A percentile compares a stretch with the other conserved stretches of the same genome.
These are phyloP conservation scores for Spergularia marina DNA, from an alignment of 148 eudicot genomes.

Conservation along the genomic window DNA sequence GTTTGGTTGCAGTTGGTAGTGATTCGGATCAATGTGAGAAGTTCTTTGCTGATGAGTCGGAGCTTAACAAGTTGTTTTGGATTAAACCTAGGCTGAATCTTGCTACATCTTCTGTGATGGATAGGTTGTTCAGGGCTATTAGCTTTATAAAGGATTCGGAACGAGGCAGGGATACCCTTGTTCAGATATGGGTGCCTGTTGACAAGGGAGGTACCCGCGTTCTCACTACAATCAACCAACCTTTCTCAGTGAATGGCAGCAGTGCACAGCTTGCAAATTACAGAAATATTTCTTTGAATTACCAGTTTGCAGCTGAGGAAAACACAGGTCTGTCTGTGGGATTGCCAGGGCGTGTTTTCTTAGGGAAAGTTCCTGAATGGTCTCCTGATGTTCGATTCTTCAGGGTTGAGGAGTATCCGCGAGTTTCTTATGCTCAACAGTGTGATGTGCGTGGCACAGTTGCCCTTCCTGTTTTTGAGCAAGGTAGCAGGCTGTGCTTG, in stretches of 20 bases:
- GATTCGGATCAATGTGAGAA: slow-evolving; percentile 26
- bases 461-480: slow-evolving; percentile 86
- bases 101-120: slow-evolving; percentile 50
- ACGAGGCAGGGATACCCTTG: slow-evolving; percentile 49
- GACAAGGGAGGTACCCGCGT: slow-evolving; percentile 49
- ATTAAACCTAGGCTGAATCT: slow-evolving; percentile 49
- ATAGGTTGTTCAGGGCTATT: slow-evolving; percentile 57
- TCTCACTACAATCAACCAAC: slow-evolving; percentile 61
- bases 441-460: slow-evolving; percentile 80
- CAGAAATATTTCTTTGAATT: slow-evolving; percentile 60
- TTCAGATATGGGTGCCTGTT: slow-evolving; percentile 89
- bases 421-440: slow-evolving; percentile 71
- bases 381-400: slow-evolving; percentile 89
- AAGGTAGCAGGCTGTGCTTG: slow-evolving; percentile 71
- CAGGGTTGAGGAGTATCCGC: slow-evolving; percentile 65
- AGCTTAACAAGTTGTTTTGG: slow-evolving; percentile 58
- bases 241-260: slow-evolving; percentile 54
- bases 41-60: slow-evolving; percentile 37
- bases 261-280: slow-evolving; percentile 56
- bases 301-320: slow-evolving; percentile 67
- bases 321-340: slow-evolving; percentile 51
- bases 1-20: slow-evolving; percentile 13
- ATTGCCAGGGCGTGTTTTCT: slow-evolving; percentile 74
- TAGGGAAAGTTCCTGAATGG: slow-evolving; percentile 88
- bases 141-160: slow-evolving; percentile 48